Evolutionary conservation across 192 early-diverging fungal genomes (phyloP), one percentile per base, ranked within the genome.

Genomic region (Dispira simplex): DNA sequence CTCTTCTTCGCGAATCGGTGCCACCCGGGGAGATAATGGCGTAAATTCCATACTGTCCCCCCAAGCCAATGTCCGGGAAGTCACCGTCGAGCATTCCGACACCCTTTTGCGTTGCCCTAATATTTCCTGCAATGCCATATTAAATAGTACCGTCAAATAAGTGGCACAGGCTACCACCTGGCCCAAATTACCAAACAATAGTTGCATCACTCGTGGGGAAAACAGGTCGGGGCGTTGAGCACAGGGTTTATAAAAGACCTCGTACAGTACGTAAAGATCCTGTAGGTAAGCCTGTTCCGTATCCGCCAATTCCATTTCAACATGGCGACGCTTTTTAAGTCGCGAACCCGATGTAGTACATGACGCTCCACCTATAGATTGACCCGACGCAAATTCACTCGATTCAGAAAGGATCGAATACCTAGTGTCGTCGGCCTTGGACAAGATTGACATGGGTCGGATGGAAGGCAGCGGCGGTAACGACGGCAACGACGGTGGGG

Each of bases 161-260:
- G 73, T 67, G 18, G 87, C 83, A 58, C 85, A 79, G 21, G 72
- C 71, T 43, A 92, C 83, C 14, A 96, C 79, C 5, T 79, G 79
- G 11, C 82, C 79, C 44, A 96, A 72, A 72, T 93, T 91, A 58
- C 77, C 81, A 70, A 93, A 96, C 16, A 96, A 69, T 8, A 75
- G 67, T 66, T 82, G 84, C 23, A 81, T 75, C 56, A 92, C 91
- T 13, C 75, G 75, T 43, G 67, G 64, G 23, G 81, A 75, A 32
- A 86, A 78, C 23, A 75, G 65, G 0, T 62, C 53, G 13, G 73
- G 64, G 44, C 71, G 70, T 0, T 68, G 66, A 43, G 77, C 73
- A 48, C 83, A 78, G 9, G 79, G 68, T 49, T 83, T 76, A 67
- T 84, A 84, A 28, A 89, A 83, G 27, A 85, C 77, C 43, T 87